Conservation (phyloP, 768 basidiomycete species). For the Hygrophoropsis aurantiaca region DNA sequence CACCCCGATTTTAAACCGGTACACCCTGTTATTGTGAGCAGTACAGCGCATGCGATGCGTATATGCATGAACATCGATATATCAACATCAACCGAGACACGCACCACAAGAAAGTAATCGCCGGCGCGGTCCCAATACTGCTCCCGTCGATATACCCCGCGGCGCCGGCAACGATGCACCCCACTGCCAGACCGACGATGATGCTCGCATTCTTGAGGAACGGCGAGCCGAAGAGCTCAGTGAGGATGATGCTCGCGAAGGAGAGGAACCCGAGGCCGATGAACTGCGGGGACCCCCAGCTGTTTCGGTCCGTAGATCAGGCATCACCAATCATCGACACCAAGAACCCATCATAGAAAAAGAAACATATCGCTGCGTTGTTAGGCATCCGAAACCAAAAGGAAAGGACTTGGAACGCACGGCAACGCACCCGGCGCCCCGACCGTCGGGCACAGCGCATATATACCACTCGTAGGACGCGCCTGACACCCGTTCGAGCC, state of each 20-base stretch:
- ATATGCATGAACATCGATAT: neutral
- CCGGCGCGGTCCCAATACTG: slow-evolving; percentile 65
- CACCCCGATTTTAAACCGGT: slow-evolving; percentile 73
- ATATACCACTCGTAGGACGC: slow-evolving; percentile 65
- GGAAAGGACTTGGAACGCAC: slow-evolving; percentile 29
- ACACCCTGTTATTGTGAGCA: slow-evolving; percentile 54
- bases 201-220: slow-evolving; percentile 82
- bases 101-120: slow-evolving; percentile 80
- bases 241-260: slow-evolving; percentile 72
- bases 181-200: slow-evolving; percentile 72
- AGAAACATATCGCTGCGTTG: neutral
- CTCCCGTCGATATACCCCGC: slow-evolving; percentile 74
- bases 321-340: neutral
- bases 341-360: neutral
- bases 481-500: slow-evolving; percentile 70
- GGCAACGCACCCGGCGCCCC: slow-evolving; percentile 67
- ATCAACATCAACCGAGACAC: slow-evolving; percentile 1
- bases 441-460: slow-evolving; percentile 70
- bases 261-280: slow-evolving; percentile 87
- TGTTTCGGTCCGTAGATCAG: too few species aligned
- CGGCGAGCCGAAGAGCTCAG: slow-evolving; percentile 81
- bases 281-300: slow-evolving; percentile 82
- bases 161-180: slow-evolving; percentile 80
- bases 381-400: neutral
- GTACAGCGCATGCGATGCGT: too few species aligned